These are phyloP conservation scores for Ophiocordyceps polyrhachis-furcata DNA, from an alignment of 2,329 filamentous ascomycete genomes.

Conservation along the genomic window DNA sequence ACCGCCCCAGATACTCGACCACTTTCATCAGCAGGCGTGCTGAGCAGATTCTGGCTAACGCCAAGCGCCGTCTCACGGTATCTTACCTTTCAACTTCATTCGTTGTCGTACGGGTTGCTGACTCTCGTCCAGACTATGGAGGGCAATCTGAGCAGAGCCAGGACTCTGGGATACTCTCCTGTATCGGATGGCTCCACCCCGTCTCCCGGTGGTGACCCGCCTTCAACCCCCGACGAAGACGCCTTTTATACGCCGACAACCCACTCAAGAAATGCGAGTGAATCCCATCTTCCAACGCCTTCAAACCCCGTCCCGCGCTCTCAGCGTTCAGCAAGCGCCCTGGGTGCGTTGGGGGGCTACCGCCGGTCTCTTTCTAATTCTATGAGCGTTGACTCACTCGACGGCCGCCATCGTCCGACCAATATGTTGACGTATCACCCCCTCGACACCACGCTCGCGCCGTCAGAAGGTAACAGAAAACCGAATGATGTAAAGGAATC, in stretches of 20 bases:
- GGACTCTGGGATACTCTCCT: conserved; percentile 34
- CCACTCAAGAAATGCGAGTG: conserved; percentile 15
- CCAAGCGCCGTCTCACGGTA: conserved; percentile 75
- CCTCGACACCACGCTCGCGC: conserved; percentile 27
- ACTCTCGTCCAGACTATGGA: conserved; percentile 57
- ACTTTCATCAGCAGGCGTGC: conserved; percentile 63
- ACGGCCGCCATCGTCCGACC: conserved; percentile 11
- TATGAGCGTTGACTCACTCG: conserved; percentile 23
- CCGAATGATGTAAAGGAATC: conserved; percentile 11
- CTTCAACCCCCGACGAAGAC: conserved; percentile 8
- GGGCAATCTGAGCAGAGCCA: conserved; percentile 66
- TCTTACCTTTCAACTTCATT: conserved; percentile 14
- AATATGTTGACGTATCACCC: conserved; percentile 19
- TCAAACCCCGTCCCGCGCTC: conserved; percentile 16
- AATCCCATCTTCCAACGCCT: conserved; percentile 10
- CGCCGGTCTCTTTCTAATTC: conserved; percentile 27
- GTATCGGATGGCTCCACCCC: conserved; percentile 32
- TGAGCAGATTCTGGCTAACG: conserved; percentile 81
- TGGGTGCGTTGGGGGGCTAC: conserved; percentile 39
- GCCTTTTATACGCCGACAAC: conserved; percentile 3
- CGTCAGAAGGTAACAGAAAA: conserved; percentile 15
- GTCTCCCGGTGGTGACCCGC: conserved; percentile 20
- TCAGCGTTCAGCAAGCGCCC: conserved; percentile 44
- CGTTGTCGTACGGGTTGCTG: background rate
- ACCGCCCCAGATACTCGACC: conserved; percentile 48